Evolutionary conservation across 148 eudicot genomes (phyloP).

Genomic region (Heliamphora exappendiculata): DNA sequence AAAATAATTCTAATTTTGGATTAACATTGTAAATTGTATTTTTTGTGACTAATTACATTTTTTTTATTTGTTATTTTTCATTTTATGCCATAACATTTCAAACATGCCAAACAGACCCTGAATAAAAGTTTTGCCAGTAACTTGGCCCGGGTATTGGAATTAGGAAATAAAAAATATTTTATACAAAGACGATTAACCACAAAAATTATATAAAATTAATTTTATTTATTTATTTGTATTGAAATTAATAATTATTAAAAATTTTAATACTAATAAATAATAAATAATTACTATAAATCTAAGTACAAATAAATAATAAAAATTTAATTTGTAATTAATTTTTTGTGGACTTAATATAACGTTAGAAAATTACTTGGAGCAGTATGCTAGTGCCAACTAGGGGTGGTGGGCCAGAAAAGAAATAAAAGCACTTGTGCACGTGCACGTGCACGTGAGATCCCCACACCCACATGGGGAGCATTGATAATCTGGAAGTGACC

Average conservation of each 20-base stretch:
- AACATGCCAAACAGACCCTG: too few species aligned
- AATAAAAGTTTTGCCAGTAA: too few species aligned
- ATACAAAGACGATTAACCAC: not conserved
- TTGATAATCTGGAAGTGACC: constrained; percentile 16
- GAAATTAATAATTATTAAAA: not conserved
- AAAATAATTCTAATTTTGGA: too few species aligned
- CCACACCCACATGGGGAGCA: constrained; percentile 35
- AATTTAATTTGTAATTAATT: not conserved
- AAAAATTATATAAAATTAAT: not conserved
- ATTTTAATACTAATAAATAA: not conserved
- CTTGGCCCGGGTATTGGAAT: too few species aligned
- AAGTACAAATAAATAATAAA: not conserved
- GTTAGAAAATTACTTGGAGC: constrained; percentile 8
- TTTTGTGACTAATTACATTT: not conserved
- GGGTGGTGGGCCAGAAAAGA: too few species aligned
- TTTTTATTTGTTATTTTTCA: too few species aligned
- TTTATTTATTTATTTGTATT: too few species aligned
- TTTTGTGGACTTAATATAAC: too few species aligned
- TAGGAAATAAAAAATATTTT: too few species aligned
- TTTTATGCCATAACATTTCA: too few species aligned
- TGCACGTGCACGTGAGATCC: constrained; percentile 44
- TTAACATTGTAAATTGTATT: too few species aligned
- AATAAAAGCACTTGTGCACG: constrained; percentile 33
- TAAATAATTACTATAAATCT: too few species aligned
- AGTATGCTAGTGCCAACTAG: not conserved